Evolutionary conservation across 345 rosid species (phyloP).

Genomic region (Arabis hirsuta): DNA sequence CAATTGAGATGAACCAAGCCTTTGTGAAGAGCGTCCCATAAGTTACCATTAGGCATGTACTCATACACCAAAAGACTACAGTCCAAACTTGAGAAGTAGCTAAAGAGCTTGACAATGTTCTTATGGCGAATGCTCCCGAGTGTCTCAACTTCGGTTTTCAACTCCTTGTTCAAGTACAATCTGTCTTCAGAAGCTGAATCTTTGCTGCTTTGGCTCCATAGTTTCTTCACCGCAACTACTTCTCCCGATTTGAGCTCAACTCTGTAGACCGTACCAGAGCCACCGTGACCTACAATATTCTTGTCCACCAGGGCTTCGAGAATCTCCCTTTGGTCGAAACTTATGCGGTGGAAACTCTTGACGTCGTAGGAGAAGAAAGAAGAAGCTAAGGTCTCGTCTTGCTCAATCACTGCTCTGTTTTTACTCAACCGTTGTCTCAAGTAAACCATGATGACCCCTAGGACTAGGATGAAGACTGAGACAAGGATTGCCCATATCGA

Average conservation of each 20-base stretch:
- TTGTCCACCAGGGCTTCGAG: constrained; percentile 68
- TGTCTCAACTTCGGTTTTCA: constrained; percentile 92
- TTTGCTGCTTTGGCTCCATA: constrained; percentile 65
- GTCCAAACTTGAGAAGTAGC: constrained; percentile 75
- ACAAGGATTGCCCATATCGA: constrained; percentile 65
- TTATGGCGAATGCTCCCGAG: constrained; percentile 85
- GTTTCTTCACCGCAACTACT: constrained; percentile 83
- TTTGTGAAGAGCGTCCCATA: constrained; percentile 85
- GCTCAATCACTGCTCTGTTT: constrained; percentile 56
- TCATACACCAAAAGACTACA: constrained; percentile 80
- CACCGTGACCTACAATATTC: constrained; percentile 90
- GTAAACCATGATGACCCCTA: constrained; percentile 64
- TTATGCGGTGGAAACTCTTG: constrained; percentile 85
- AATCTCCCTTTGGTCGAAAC: constrained; percentile 74
- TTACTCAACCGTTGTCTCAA: constrained; percentile 57
- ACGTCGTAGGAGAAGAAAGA: constrained; percentile 75
- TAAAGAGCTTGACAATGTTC: constrained; percentile 82
- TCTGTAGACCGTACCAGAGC: constrained; percentile 82
- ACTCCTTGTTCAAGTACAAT: constrained; percentile 52
- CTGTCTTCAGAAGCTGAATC: constrained; percentile 60
- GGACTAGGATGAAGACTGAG: constrained; percentile 54
- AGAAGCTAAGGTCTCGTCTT: constrained; percentile 59
- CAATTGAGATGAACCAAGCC: constrained; percentile 65
- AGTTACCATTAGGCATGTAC: constrained; percentile 92
- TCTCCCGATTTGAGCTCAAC: constrained; percentile 67